Evolutionary conservation across 768 basidiomycete genomes (phyloP).

Genomic region (Trichaptum fuscoviolaceum): DNA sequence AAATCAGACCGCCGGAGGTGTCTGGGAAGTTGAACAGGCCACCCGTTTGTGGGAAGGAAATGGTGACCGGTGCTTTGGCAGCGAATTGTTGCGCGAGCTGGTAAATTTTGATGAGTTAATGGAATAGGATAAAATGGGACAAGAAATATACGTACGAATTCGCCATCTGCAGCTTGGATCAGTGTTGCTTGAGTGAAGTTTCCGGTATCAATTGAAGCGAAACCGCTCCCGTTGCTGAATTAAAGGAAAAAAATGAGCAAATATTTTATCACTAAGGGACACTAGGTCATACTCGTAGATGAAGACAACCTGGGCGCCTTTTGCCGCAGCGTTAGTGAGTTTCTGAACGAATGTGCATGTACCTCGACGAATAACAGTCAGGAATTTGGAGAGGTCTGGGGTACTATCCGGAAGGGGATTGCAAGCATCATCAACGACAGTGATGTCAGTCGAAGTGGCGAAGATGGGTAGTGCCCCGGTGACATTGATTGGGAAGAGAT

Average conservation of each 20-base stretch:
- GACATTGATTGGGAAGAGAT: slow-evolving; percentile 17
- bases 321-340: slow-evolving; percentile 18
- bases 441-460: slow-evolving; percentile 24
- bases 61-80: slow-evolving; percentile 6
- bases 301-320: slow-evolving; percentile 14
- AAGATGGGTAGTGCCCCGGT: slow-evolving; percentile 27
- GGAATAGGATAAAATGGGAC: background rate
- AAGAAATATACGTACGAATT: slow-evolving; percentile 9
- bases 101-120: slow-evolving; percentile 1
- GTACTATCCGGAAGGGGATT: slow-evolving; percentile 21
- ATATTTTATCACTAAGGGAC: slow-evolving; percentile 4
- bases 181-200: slow-evolving; percentile 30
- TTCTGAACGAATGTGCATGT: slow-evolving; percentile 26
- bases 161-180: slow-evolving; percentile 13
- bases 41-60: slow-evolving; percentile 12
- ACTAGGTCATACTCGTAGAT: slow-evolving; percentile 13
- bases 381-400: slow-evolving; percentile 24
- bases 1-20: slow-evolving; percentile 24
- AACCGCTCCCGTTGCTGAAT: slow-evolving; percentile 44
- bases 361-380: slow-evolving; percentile 30
- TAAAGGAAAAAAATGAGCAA: background rate
- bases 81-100: slow-evolving; percentile 25
- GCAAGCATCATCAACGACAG: slow-evolving; percentile 27
- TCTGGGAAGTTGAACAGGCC: slow-evolving; percentile 20
- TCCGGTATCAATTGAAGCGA: slow-evolving; percentile 37